phyloP scores from a whole-genome alignment of 2,329 filamentous ascomycete species.

The Scytalidium sp. region DNA sequence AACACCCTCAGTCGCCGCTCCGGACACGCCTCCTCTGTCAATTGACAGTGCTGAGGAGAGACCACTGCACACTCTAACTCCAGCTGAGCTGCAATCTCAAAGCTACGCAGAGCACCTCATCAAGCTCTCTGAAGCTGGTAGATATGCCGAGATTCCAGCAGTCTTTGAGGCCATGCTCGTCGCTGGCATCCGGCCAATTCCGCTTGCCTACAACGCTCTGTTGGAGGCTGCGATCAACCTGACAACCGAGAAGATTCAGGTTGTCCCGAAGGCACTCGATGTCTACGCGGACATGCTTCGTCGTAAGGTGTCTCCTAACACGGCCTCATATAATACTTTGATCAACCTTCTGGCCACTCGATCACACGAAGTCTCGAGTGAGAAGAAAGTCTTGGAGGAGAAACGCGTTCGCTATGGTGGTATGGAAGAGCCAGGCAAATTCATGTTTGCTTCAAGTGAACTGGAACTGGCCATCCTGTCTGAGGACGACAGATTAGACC shows the following conservation, averaged over 20 bases:
- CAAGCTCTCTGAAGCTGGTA: conserved; percentile 66
- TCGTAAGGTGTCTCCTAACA: conserved; percentile 76
- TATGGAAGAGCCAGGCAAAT: conserved; percentile 78
- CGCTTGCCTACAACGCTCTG: conserved; percentile 88
- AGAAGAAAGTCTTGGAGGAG: conserved; percentile 73
- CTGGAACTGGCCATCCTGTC: conserved; percentile 80
- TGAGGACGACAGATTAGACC: conserved; percentile 82
- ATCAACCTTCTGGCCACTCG: conserved; percentile 78
- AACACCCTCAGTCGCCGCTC: conserved; percentile 20
- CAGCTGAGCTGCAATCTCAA: conserved; percentile 60
- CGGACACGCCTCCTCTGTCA: conserved; percentile 23
- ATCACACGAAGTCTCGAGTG: conserved; percentile 72
- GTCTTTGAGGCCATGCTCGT: conserved; percentile 89
- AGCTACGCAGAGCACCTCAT: conserved; percentile 77
- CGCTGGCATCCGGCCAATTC: conserved; percentile 75
- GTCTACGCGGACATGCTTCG: conserved; percentile 96
- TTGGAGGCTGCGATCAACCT: conserved; percentile 81
- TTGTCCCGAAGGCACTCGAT: conserved; percentile 87
- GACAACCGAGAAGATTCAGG: conserved; percentile 73
- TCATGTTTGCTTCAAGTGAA: conserved; percentile 86
- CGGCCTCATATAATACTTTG: conserved; percentile 82
- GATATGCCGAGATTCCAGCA: conserved; percentile 83
- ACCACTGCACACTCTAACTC: conserved; percentile 16
- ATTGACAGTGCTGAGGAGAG: not conserved
- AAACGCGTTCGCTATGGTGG: conserved; percentile 83